A percentile compares a stretch with the other conserved stretches of the same genome.
Evolutionary conservation across 176 grass and related monocot genomes (phyloP).

Genomic region (Carex cristatella): DNA sequence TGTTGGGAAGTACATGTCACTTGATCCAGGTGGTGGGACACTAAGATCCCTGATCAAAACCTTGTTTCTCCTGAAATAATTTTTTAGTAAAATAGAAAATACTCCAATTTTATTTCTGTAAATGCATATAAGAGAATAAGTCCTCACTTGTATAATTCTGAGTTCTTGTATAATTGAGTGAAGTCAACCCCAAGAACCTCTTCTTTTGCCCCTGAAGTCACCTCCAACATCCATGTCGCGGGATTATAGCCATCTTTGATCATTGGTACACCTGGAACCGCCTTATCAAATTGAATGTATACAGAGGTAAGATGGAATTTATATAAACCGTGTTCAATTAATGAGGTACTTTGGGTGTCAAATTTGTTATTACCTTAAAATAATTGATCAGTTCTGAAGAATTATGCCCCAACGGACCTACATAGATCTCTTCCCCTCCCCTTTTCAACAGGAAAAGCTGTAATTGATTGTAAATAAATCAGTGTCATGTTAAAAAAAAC

Average conservation of each 20-base stretch:
- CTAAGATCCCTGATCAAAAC: slow-evolving; percentile 60
- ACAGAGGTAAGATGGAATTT: neutral
- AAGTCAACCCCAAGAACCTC: slow-evolving; percentile 52
- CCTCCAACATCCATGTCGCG: slow-evolving; percentile 95
- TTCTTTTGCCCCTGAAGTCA: slow-evolving; percentile 53
- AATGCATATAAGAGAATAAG: neutral
- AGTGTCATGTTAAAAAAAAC: neutral
- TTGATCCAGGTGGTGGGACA: slow-evolving; percentile 39
- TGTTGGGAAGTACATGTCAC: slow-evolving; percentile 58
- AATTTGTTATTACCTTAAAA: slow-evolving; percentile 58
- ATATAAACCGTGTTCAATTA: neutral
- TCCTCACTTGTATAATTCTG: slow-evolving; percentile 75
- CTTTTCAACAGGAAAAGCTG: neutral
- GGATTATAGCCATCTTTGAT: slow-evolving; percentile 92
- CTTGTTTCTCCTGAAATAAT: slow-evolving; percentile 58
- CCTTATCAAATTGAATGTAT: slow-evolving; percentile 23
- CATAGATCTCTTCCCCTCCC: neutral
- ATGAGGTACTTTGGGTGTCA: slow-evolving; percentile 6
- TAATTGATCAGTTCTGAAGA: slow-evolving; percentile 64
- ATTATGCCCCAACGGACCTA: slow-evolving; percentile 22
- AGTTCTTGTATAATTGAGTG: slow-evolving; percentile 64
- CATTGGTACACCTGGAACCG: slow-evolving; percentile 51
- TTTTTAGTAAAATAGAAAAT: no score
- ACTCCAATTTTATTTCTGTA: no score
- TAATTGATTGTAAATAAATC: neutral